These are phyloP conservation scores for Cutaneotrichosporon sp. DNA, from an alignment of 1,284 basidiomycete species.

Conservation along the genomic window DNA sequence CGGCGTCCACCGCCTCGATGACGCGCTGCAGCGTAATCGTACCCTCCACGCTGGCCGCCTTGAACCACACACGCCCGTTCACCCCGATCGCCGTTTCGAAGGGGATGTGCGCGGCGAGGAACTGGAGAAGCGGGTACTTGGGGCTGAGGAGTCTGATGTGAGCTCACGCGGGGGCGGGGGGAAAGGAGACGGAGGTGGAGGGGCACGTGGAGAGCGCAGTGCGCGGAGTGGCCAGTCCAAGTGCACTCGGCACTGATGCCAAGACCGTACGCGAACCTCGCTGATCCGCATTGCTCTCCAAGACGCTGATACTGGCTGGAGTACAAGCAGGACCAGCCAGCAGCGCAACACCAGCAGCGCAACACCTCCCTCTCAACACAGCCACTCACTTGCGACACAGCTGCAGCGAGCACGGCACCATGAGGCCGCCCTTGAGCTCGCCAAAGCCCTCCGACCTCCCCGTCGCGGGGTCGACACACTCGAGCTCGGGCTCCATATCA, in stretches of 20 bases:
- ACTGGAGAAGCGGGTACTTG: conserved; percentile 48
- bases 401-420: conserved; percentile 49
- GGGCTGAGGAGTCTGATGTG: conserved; percentile 50
- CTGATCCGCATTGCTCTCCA: background rate
- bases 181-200: too few relatives aligned
- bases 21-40: conserved; percentile 52
- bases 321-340: background rate
- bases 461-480: conserved; percentile 57
- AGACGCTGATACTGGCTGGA: background rate
- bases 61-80: conserved; percentile 58
- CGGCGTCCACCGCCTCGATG: conserved; percentile 45
- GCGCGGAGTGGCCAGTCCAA: background rate
- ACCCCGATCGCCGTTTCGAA: conserved; percentile 58
- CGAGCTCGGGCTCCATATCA: conserved; percentile 59
- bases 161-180: background rate
- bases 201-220: background rate
- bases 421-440: conserved; percentile 55
- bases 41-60: conserved; percentile 47
- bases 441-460: conserved; percentile 56
- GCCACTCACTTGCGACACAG: conserved; percentile 47
- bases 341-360: background rate
- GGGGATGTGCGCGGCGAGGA: conserved; percentile 44
- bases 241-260: background rate
- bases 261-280: too few relatives aligned
- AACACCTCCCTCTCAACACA: background rate